These are phyloP conservation scores for Suhomyces coccinellae DNA, from an alignment of 1,139 yeast species.

Conservation along the genomic window DNA sequence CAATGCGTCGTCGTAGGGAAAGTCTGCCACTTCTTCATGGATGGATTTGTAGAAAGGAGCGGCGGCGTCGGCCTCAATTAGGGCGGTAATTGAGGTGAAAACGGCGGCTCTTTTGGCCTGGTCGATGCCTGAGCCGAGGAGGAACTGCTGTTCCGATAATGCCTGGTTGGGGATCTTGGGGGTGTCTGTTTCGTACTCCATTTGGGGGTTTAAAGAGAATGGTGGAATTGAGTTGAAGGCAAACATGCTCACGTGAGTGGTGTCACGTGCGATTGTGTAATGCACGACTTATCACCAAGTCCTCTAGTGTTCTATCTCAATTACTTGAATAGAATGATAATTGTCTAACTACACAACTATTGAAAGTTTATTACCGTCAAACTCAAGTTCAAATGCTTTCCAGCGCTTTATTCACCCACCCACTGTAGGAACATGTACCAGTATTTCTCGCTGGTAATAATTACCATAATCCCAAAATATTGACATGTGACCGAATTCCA, in stretches of 20 bases:
- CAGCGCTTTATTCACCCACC: too few species aligned
- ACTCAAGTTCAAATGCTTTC: too few species aligned
- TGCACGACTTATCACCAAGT: too few species aligned
- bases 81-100: constrained; percentile 46
- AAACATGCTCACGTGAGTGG: background rate
- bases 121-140: constrained; percentile 42
- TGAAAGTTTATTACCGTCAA: too few species aligned
- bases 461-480: too few species aligned
- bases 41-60: constrained; percentile 86
- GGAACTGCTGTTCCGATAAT: constrained; percentile 76
- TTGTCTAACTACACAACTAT: too few species aligned
- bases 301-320: too few species aligned
- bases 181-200: constrained; percentile 48
- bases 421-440: too few species aligned
- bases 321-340: too few species aligned
- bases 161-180: constrained; percentile 76
- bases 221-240: constrained; percentile 5
- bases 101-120: constrained; percentile 30
- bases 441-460: too few species aligned
- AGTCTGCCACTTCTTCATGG: constrained; percentile 48
- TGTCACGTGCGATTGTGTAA: background rate
- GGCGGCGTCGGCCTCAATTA: constrained; percentile 61
- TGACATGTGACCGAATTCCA: too few species aligned
- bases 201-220: constrained; percentile 13
- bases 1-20: constrained; percentile 58